Conservation (phyloP, 129 eudicot genomes). For the Scalesia atractyloides region DNA sequence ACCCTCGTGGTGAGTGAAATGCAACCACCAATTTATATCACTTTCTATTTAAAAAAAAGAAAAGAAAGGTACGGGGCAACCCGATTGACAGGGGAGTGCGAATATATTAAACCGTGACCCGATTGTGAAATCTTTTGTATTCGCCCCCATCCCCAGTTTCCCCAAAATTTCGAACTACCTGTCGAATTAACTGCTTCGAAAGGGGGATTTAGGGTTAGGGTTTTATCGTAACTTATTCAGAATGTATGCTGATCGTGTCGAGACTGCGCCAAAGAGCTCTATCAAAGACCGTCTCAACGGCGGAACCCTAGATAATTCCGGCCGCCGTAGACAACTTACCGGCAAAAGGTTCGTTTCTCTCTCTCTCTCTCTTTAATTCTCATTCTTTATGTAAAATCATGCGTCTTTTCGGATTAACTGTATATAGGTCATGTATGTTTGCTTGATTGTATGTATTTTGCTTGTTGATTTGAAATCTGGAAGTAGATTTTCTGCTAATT, state of each 20-base stretch:
- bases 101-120: not conserved
- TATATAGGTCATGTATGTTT: not conserved
- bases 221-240: slow-evolving; percentile 23
- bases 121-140: slow-evolving; percentile 1
- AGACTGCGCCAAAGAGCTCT: slow-evolving; percentile 59
- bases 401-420: not conserved
- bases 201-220: slow-evolving; percentile 45
- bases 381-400: not conserved
- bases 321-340: slow-evolving; percentile 57
- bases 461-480: not conserved
- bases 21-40: too few relatives aligned
- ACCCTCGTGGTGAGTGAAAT: too few relatives aligned
- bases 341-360: slow-evolving; percentile 70
- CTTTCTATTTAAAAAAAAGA: too few relatives aligned
- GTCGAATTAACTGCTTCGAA: slow-evolving; percentile 17
- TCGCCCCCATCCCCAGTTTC: not conserved
- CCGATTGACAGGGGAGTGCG: not conserved
- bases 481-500: not conserved
- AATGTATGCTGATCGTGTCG: slow-evolving; percentile 84
- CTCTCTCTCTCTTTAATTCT: slow-evolving; percentile 1
- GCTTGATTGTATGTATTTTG: slow-evolving; percentile 4
- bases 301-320: slow-evolving; percentile 39
- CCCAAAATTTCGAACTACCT: slow-evolving; percentile 19
- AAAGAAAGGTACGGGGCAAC: too few relatives aligned
- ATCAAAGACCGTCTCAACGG: slow-evolving; percentile 80